Base-by-base conservation (phyloP, 164 flowering plant genomes). In the Paratinospora sagittata region DNA sequence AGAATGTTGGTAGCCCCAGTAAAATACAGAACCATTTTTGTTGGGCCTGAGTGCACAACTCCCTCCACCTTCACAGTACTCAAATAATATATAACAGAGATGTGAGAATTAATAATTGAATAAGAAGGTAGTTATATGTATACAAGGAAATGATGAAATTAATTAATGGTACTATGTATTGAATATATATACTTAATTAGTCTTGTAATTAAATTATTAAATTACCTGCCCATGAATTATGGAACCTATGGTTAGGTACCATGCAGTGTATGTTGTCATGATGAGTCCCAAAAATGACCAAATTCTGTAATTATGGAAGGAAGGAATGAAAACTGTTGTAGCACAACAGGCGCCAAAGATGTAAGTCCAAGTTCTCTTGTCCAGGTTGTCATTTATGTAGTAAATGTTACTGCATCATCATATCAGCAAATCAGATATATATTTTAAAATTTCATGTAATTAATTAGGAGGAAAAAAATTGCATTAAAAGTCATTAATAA, bases 311-410 rank as follows among this genome's bases (percentile, higher is more conserved):
- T 91, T 91, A 84, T 91, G 94, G 63, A 88, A 91, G 1, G 97
- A 91, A 17, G 97, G 97, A 27, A 91, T 85, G 80, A 89, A 89
- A 68, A 86, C 93, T 8, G 93, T 89, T 6, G 89, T 85, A 27
- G 90, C 91, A 77, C 97, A 91, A 75, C 97, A 91, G 65, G 97
- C 94, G 36, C 97, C 97, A 70, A 91, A 91, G 41, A 91, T 87
- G 76, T 89, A 89, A 5, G 94, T 89, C 94, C 94, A 89, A 73
- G 94, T 87, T 77, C 93, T 85, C 82, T 89, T 91, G 83, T 91
- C 94, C 19, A 91, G 73, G 2, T 81, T 77, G 73, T 88, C 97
- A 70, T 89, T 85, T 74, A 91, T 88, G 81, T 91, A 91, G 81
- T 91, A 91, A 70, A 91, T 91, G 58, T 91, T 91, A 43, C 97